Evolutionary conservation across 2,329 filamentous ascomycete species (phyloP), one percentile per base, ranked within the genome.

Genomic region (Trichoderma cornu-damae): DNA sequence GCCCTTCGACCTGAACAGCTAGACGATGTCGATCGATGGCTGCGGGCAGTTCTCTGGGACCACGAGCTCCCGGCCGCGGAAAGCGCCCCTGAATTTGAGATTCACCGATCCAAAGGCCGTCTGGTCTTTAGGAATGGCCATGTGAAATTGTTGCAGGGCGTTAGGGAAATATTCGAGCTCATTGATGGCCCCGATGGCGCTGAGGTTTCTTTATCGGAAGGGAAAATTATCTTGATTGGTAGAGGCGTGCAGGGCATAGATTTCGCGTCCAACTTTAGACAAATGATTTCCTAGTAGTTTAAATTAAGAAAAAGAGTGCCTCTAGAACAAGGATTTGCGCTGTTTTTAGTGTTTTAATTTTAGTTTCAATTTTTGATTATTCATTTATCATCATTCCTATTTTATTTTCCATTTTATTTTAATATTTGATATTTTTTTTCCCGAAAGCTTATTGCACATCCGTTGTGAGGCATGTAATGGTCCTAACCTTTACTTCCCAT

Each of bases 111-210:
- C 34, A 99, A 99, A 70, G 93, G 91, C 0, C 83, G 90, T 2
- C 71, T 97, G 6, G 76, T 82, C 0, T 76, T 93, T 16, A 67
- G 74, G 0, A 78, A 86, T 55, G 90, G 89, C 1, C 75, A 77
- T 0, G 75, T 84, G 42, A 89, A 90, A 68, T 83, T 97, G 61
- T 79, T 97, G 6, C 94, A 99, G 70, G 94, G 92, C 2, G 94
- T 99, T 1, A 78, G 93, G 53, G 93, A 96, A 65, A 82, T 97
- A 14, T 99, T 97, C 70, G 94, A 99, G 66, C 88, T 97, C 22
- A 82, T 90, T 22, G 90, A 96, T 63, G 75, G 74, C 6, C 72
- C 75, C 4, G 62, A 69, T 8, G 64, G 70, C 8, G 70, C 66
- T 8, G 67, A 68, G 2, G 65, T 61, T 42, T 57, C 58, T 11